phyloP scores from a whole-genome alignment of 495 filamentous ascomycete species.

The Podospora didyma region DNA sequence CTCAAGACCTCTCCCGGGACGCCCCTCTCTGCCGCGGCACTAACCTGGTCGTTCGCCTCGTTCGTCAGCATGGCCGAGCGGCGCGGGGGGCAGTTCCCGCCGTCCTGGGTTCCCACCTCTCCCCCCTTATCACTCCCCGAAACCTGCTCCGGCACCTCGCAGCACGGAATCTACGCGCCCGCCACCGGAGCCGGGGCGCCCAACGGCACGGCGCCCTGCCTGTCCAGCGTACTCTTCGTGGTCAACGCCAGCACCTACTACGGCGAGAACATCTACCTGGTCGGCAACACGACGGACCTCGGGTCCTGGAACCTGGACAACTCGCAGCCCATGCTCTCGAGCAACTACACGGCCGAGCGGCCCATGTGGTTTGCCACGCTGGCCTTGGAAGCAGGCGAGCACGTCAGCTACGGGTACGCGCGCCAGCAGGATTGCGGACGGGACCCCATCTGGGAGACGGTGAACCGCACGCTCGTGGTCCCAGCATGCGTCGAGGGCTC shows the following conservation, averaged over 20 bases:
- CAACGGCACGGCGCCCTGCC: slow-evolving; percentile 43
- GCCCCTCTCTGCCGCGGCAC: slow-evolving; percentile 50
- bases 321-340: slow-evolving; percentile 49
- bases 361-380: slow-evolving; percentile 33
- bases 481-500: slow-evolving; percentile 27
- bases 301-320: slow-evolving; percentile 50
- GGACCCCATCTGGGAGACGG: slow-evolving; percentile 32
- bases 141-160: slow-evolving; percentile 46
- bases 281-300: slow-evolving; percentile 51
- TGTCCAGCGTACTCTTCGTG: slow-evolving; percentile 49
- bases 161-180: slow-evolving; percentile 52
- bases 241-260: slow-evolving; percentile 41
- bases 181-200: slow-evolving; percentile 45
- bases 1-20: slow-evolving; percentile 41
- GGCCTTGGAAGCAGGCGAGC: slow-evolving; percentile 23
- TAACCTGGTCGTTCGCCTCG: slow-evolving; percentile 65
- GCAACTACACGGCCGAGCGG: slow-evolving; percentile 42
- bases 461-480: slow-evolving; percentile 29
- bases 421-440: slow-evolving; percentile 39
- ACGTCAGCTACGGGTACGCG: slow-evolving; percentile 32
- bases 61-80: slow-evolving; percentile 53
- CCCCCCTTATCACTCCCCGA: slow-evolving; percentile 39
- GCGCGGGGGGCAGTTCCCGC: slow-evolving; percentile 40
- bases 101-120: slow-evolving; percentile 38
- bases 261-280: slow-evolving; percentile 56